Base-by-base conservation (phyloP, 2,329 filamentous ascomycete species). In the Pseudogymnoascus sp. region DNA sequence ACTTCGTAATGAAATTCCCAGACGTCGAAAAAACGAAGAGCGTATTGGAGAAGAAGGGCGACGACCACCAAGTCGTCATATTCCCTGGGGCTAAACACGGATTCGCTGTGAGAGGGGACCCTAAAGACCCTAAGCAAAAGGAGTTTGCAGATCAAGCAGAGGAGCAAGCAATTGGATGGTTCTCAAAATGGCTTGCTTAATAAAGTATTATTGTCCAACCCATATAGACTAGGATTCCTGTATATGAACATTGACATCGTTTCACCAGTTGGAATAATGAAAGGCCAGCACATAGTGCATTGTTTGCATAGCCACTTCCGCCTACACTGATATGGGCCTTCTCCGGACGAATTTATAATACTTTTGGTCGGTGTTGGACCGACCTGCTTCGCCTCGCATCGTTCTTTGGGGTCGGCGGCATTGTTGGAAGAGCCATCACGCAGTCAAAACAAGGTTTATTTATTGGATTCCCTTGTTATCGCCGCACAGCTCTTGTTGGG, bases 141-240 rank as follows among this genome's bases (percentile, higher is more conserved):
- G 64, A 66, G 38, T 58, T 62, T 43, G 69, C 66, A 7, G 63
- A 69, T 43, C 58, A 67, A 59, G 68, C 71, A n/a, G 72, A 73
- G 66, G 68, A 72, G 50, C 72, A 74, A 64, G 73, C 70, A n/a
- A 64, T 73, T 14, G n/a, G 22, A n/a, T 73, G 69, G 70, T 72
- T 72, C 60, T 43, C 34, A 8, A 60, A 60, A 39, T 60, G 54
- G 54, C 22, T 50, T 30, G 2, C 41, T 28, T 50, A 50, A 50
- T 16, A 3, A 50, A 50, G 41, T 22, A 50, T 50, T 50, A 50
- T 50, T 30, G n/a, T 3, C 41, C 14, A 16, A 7, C 3, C 7
- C 7, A 50, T 50, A 50, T 50, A 50, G 41, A 28, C 41, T 50
- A 30, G 41, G 41, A 50, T 50, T 30, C 22, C 12, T 28, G 22